A percentile compares a stretch with the other conserved stretches of the same genome.
Evolutionary conservation across 495 filamentous ascomycete genomes (phyloP).

Genomic region (Penicillium atrosanguineum): DNA sequence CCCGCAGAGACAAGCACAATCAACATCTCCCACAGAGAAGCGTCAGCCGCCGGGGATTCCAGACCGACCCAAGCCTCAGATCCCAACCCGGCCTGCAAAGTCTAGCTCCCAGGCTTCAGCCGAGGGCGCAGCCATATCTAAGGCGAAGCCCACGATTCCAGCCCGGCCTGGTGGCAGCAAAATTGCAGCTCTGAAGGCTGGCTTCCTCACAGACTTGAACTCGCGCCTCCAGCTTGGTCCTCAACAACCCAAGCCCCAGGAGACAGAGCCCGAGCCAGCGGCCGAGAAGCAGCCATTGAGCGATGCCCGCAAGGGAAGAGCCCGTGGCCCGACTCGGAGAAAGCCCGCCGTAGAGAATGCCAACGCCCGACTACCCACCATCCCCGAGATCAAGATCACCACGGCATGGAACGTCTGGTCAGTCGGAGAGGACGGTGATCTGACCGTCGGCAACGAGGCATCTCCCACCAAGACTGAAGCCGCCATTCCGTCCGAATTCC

Average conservation of each 20-base stretch:
- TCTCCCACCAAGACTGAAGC: slow-evolving; percentile 22
- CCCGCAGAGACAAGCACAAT: slow-evolving; percentile 37
- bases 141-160: slow-evolving; percentile 76
- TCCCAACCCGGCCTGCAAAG: slow-evolving; percentile 70
- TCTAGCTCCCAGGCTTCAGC: slow-evolving; percentile 36
- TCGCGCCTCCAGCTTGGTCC: slow-evolving; percentile 80
- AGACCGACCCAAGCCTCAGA: slow-evolving; percentile 75
- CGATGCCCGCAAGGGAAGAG: slow-evolving; percentile 87
- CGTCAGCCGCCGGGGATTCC: slow-evolving; percentile 56
- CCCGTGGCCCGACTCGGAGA: slow-evolving; percentile 81
- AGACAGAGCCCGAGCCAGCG: slow-evolving; percentile 58
- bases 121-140: slow-evolving; percentile 37
- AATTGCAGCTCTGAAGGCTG: slow-evolving; percentile 85
- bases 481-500: slow-evolving; percentile 14
- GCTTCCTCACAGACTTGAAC: slow-evolving; percentile 88
- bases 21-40: slow-evolving; percentile 45
- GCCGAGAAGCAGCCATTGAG: slow-evolving; percentile 73
- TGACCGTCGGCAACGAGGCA: slow-evolving; percentile 36
- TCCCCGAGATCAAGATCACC: slow-evolving; percentile 47
- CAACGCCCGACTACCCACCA: slow-evolving; percentile 30
- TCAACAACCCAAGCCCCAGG: slow-evolving; percentile 64
- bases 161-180: slow-evolving; percentile 74
- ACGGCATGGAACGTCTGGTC: slow-evolving; percentile 52
- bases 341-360: slow-evolving; percentile 53
- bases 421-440: slow-evolving; percentile 41